A percentile compares a stretch with the other conserved stretches of the same genome.
phyloP scores from a whole-genome alignment of 2,329 filamentous ascomycete genomes.

The Penicillium sp. region DNA sequence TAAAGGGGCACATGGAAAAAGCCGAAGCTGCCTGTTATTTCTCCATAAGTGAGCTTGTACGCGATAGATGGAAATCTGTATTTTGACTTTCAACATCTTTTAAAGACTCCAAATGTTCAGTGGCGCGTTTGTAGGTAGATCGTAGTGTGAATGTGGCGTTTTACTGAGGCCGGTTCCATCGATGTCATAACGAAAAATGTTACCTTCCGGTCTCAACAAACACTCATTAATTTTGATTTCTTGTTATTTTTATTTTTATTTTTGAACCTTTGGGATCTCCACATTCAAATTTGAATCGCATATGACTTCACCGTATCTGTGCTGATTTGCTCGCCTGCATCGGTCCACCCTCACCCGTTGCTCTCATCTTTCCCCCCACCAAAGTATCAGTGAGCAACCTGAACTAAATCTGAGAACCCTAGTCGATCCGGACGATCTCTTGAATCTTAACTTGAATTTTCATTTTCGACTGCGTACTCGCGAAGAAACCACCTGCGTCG shows the following conservation, averaged over 20 bases:
- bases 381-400: conserved; percentile 11
- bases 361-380: conserved; percentile 17
- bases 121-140: conserved; percentile 1
- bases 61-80: conserved; percentile 28
- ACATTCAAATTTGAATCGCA: conserved; percentile 1
- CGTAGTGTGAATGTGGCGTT: conserved; percentile 24
- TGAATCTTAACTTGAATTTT: background rate
- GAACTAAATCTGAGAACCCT: conserved; percentile 1
- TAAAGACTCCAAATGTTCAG: background rate
- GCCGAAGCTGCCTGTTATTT: conserved; percentile 19
- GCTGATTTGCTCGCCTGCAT: conserved; percentile 16
- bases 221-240: background rate
- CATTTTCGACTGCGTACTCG: background rate
- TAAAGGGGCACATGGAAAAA: conserved; percentile 21
- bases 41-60: conserved; percentile 22
- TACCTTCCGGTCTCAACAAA: background rate
- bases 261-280: conserved; percentile 1
- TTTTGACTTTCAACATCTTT: conserved; percentile 12
- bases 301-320: conserved; percentile 9
- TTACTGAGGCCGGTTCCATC: conserved; percentile 16
- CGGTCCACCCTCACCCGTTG: conserved; percentile 19
- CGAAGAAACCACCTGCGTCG: background rate
- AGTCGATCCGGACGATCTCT: background rate
- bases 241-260: background rate
- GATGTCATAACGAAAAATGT: conserved; percentile 27